phyloP scores from a whole-genome alignment of 169 alveolate species.

The Eimeria tenella region DNA sequence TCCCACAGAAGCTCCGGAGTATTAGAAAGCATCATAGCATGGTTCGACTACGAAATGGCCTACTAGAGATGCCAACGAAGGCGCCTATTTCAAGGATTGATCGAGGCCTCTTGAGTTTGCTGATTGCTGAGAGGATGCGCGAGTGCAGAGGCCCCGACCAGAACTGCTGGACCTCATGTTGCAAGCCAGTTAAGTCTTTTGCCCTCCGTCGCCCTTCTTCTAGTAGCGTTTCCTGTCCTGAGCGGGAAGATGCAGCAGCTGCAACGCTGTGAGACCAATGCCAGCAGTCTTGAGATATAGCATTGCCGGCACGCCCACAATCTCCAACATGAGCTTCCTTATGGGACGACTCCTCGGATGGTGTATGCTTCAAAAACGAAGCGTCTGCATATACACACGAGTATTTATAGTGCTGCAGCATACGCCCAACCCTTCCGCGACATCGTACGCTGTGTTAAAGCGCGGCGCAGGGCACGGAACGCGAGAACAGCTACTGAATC shows the following conservation, averaged over 20 bases:
- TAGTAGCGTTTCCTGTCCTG: constrained; percentile 10
- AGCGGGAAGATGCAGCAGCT: constrained; percentile 52
- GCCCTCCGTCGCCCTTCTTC: constrained; percentile 44
- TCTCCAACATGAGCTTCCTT: not conserved
- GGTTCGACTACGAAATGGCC: not conserved
- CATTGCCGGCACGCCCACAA: not conserved
- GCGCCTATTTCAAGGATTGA: constrained; percentile 79
- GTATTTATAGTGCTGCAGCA: not conserved
- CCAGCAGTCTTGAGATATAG: constrained; percentile 25
- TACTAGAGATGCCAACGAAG: constrained; percentile 79
- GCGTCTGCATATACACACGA: constrained; percentile 3
- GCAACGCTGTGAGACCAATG: constrained; percentile 47
- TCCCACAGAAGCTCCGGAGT: not conserved
- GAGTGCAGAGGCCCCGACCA: constrained; percentile 75
- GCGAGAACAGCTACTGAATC: no score
- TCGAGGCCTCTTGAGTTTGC: constrained; percentile 74
- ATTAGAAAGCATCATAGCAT: not conserved
- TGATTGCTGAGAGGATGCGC: constrained; percentile 72
- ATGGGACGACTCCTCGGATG: not conserved
- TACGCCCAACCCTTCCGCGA: not conserved
- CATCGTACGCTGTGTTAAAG: no score
- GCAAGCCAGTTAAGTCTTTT: constrained; percentile 11
- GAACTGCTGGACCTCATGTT: constrained; percentile 14
- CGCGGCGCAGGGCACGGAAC: not conserved
- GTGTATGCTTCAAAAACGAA: not conserved